A percentile compares a stretch with the other conserved stretches of the same genome.
Conservation (phyloP, 345 rosid genomes). For the Syzygium grande region DNA sequence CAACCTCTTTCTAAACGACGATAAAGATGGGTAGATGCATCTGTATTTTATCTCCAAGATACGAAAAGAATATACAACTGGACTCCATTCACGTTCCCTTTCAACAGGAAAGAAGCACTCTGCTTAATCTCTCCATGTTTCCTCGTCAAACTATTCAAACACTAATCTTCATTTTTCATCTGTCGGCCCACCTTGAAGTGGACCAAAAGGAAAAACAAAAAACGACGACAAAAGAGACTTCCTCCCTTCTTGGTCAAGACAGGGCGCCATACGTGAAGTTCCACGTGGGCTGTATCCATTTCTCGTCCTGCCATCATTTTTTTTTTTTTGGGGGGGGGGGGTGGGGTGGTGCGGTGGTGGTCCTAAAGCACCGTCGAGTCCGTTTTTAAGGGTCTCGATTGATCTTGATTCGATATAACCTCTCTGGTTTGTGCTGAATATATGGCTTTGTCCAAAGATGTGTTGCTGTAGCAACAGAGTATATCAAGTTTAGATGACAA, state of each 20-base stretch:
- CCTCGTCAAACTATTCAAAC: neutral
- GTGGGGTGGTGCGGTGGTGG: too few species aligned
- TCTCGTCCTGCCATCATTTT: neutral
- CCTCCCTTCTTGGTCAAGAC: neutral
- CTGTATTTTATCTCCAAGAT: neutral
- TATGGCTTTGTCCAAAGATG: neutral
- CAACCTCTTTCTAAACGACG: neutral
- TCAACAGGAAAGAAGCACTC: neutral
- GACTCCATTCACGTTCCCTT: neutral
- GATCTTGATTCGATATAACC: neutral
- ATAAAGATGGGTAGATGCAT: neutral
- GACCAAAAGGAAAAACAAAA: neutral
- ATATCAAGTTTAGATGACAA: neutral
- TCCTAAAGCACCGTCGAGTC: neutral
- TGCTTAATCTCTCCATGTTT: neutral
- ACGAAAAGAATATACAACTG: slow-evolving; percentile 1
- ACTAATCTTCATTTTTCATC: neutral
- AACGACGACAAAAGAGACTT: neutral
- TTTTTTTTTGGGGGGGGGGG: too few species aligned
- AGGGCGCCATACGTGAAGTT: neutral
- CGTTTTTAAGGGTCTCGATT: neutral
- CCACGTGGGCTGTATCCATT: neutral
- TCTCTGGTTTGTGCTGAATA: neutral
- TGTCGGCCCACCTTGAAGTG: neutral
- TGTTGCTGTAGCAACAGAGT: neutral